Percentiles rank a stretch among this genome's conserved stretches.
These are phyloP conservation scores for Schizosaccharomyces japonicus DNA, from an alignment of 805 yeast species.

Conservation along the genomic window DNA sequence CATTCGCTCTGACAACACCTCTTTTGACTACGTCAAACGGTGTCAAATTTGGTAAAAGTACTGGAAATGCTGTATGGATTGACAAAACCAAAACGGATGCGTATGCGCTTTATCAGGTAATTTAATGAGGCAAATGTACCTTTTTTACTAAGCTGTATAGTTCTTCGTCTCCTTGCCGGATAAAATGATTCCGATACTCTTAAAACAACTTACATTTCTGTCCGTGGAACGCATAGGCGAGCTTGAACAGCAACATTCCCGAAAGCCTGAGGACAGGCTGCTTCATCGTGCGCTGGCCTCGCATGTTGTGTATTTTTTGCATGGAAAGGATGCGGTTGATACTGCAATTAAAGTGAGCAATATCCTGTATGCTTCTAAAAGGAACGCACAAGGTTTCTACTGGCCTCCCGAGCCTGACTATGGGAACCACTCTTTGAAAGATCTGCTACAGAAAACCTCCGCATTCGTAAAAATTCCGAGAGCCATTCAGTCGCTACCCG, in stretches of 20 bases:
- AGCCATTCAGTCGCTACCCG: background rate
- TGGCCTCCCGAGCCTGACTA: background rate
- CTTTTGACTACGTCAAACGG: conserved; percentile 70
- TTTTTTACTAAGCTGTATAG: background rate
- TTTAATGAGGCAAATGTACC: background rate
- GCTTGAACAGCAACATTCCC: conserved; percentile 28
- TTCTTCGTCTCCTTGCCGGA: conserved; percentile 19
- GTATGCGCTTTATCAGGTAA: conserved; percentile 49
- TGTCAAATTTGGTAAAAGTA: conserved; percentile 86
- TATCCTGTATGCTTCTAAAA: background rate
- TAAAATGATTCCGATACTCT: conserved; percentile 40
- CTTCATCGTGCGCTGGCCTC: conserved; percentile 63
- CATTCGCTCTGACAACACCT: conserved; percentile 73
- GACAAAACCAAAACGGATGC: conserved; percentile 53
- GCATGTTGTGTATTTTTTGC: conserved; percentile 69
- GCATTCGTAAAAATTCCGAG: background rate
- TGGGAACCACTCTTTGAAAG: no score
- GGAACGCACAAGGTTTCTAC: background rate
- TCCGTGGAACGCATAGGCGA: conserved; percentile 36
- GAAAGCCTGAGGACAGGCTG: conserved; percentile 24
- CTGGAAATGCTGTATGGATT: conserved; percentile 86
- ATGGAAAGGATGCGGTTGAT: conserved; percentile 28
- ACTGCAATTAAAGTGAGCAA: background rate
- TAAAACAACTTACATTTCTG: conserved; percentile 57
- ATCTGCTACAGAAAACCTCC: background rate